Base-by-base conservation (phyloP, 2,329 filamentous ascomycete genomes). In the Penicillium nordicum region DNA sequence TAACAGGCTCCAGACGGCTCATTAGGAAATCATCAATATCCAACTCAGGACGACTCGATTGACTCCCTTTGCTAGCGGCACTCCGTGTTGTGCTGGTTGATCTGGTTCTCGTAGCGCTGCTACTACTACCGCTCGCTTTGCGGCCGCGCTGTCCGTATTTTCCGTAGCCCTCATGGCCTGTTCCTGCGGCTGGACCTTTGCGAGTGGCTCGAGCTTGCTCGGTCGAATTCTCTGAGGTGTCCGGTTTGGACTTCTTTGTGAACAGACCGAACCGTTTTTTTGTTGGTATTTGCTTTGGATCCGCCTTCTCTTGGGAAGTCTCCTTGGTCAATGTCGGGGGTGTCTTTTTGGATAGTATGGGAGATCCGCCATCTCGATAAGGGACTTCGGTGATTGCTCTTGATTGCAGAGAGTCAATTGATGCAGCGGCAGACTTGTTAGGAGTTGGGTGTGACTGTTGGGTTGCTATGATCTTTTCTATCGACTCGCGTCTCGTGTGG, bases 181-280 rank as follows among this genome's bases (percentile, higher is more conserved):
- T 97, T n/a, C 93, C 93, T 40, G 93, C 93, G 16, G 83, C 85
- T 23, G 93, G 93, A 0, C 93, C 92, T 72, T 91, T 93, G 29
- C 88, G 83, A 25, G 78, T 58, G 8, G 78, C 69, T 60, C 82
- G 85, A 37, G 81, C 79, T 68, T 82, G 85, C n/a, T 86, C 82
- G 0, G 71, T 57, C 21, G 72, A 72, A 11, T 74, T 58, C n/a
- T 73, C 69, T 41, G 84, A 80, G 4, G 82, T 70, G 0, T 83
- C 79, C 0, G 83, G 80, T 72, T 90, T 95, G 14, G 85, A 85
- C 54, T 85, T 86, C 62, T 88, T 84, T 9, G 87, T 80, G 66
- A 96, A 96, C 52, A 96, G 81, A 1, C 88, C 88, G 70, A 96
- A 94, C 2, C 88, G 84, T 80, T 86, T 55, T 78, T 84, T 40